Percentiles rank a stretch among this genome's conserved stretches.
Conservation (phyloP, 306 rosid genomes). For the Rosa rugosa region DNA sequence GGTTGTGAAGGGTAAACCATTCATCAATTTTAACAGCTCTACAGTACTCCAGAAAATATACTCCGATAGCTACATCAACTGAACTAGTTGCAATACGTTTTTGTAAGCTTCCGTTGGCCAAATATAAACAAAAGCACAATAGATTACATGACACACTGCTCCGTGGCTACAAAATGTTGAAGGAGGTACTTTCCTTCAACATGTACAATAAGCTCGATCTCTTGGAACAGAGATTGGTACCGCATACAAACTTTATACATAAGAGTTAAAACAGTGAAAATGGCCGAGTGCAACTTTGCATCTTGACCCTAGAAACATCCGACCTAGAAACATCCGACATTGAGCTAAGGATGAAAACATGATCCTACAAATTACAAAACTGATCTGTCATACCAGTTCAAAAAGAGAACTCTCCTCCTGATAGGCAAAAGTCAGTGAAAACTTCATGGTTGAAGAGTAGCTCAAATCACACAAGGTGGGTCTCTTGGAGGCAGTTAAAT, state of each 20-base stretch:
- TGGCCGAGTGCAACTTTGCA: slow-evolving; percentile 38
- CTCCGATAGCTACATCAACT: neutral
- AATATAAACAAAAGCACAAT: neutral
- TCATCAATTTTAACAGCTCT: neutral
- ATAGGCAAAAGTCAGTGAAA: slow-evolving; percentile 38
- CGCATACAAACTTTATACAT: slow-evolving; percentile 37
- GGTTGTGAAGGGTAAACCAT: neutral
- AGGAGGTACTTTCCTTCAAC: slow-evolving; percentile 24
- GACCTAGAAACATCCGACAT: slow-evolving; percentile 3
- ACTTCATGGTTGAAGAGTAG: slow-evolving; percentile 21
- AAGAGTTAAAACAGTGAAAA: slow-evolving; percentile 26
- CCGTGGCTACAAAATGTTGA: slow-evolving; percentile 13
- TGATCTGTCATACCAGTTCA: slow-evolving; percentile 56
- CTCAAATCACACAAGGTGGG: slow-evolving; percentile 39
- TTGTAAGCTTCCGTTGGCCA: neutral
- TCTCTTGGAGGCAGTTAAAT: slow-evolving; percentile 25
- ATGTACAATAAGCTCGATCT: slow-evolving; percentile 34
- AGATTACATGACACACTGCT: slow-evolving; percentile 4
- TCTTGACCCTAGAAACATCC: slow-evolving; percentile 19
- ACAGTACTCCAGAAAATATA: neutral
- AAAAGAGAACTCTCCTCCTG: slow-evolving; percentile 48
- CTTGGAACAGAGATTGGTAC: slow-evolving; percentile 34
- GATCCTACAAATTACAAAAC: slow-evolving; percentile 69
- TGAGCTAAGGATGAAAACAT: slow-evolving; percentile 36
- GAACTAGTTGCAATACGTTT: slow-evolving; percentile 1